Conservation (phyloP, 306 rosid species). For the Trichosanthes cucumerina region DNA sequence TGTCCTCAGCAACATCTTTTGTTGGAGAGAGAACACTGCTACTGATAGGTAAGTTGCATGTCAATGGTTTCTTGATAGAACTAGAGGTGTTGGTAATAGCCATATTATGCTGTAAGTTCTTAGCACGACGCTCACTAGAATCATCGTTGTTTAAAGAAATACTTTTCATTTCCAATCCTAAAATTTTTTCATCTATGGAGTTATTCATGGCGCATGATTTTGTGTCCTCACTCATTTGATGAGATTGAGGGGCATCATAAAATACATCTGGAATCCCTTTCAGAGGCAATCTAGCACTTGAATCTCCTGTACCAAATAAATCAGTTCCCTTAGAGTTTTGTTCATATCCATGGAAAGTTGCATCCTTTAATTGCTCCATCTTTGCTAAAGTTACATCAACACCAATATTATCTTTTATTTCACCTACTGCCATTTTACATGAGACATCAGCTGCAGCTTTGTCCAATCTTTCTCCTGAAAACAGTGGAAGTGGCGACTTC, state of each 20-base stretch:
- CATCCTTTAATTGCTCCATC: constrained; percentile 20
- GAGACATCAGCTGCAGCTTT: constrained; percentile 21
- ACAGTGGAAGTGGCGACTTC: constrained; percentile 32
- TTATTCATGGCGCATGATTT: constrained; percentile 23
- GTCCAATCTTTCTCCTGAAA: constrained; percentile 27
- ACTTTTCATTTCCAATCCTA: constrained; percentile 18
- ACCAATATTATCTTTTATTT: constrained; percentile 20
- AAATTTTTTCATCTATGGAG: constrained; percentile 19
- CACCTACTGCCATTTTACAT: constrained; percentile 17
- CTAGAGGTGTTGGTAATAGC: constrained; percentile 12
- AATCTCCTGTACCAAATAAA: constrained; percentile 20
- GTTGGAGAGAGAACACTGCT: constrained; percentile 14
- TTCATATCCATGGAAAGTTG: constrained; percentile 21
- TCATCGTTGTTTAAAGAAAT: constrained; percentile 17
- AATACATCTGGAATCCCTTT: constrained; percentile 30
- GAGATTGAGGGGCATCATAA: constrained; percentile 33
- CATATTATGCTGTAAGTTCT: constrained; percentile 12
- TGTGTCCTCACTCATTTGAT: constrained; percentile 20
- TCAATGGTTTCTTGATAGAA: constrained; percentile 18
- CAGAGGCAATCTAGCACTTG: constrained; percentile 30
- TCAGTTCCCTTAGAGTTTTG: constrained; percentile 25
- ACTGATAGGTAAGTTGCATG: constrained; percentile 22
- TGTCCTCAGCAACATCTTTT: constrained; percentile 16
- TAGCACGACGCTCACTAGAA: constrained; percentile 9
- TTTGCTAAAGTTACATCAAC: constrained; percentile 21